Conservation (phyloP, 257 asterid species). For the Solanum sejunctum region DNA sequence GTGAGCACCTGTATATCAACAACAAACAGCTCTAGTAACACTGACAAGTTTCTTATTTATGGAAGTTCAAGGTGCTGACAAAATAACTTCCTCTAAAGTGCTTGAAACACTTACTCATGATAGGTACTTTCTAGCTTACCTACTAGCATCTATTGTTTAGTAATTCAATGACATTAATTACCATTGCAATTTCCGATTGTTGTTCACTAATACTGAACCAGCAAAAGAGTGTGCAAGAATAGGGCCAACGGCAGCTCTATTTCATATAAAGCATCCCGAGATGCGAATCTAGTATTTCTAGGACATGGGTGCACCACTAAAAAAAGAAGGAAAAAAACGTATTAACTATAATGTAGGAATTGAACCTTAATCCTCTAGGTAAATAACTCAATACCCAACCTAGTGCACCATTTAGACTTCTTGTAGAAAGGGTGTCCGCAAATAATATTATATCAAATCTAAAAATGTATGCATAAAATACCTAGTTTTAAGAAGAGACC, state of each 20-base stretch:
- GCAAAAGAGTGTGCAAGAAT: background rate
- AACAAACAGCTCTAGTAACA: background rate
- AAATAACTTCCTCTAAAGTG: background rate
- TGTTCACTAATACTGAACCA: background rate
- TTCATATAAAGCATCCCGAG: background rate
- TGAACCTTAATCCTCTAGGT: too few species aligned
- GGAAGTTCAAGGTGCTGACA: background rate
- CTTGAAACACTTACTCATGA: background rate
- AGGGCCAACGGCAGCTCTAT: background rate
- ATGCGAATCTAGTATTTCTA: too few species aligned
- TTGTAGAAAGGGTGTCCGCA: too few species aligned
- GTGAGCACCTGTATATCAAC: constrained; percentile 53
- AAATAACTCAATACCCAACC: too few species aligned
- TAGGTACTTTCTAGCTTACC: background rate
- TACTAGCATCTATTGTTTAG: background rate
- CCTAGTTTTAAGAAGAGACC: too few species aligned
- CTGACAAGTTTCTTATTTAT: background rate
- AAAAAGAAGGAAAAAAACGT: too few species aligned
- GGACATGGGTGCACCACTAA: too few species aligned
- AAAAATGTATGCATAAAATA: too few species aligned
- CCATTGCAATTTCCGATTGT: background rate
- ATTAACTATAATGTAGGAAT: too few species aligned
- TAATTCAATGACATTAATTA: background rate
- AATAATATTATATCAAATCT: too few species aligned
- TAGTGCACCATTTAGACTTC: too few species aligned